A percentile compares a stretch with the other conserved stretches of the same genome.
phyloP scores from a whole-genome alignment of 2,329 filamentous ascomycete genomes.

The Calonectria pteridis region DNA sequence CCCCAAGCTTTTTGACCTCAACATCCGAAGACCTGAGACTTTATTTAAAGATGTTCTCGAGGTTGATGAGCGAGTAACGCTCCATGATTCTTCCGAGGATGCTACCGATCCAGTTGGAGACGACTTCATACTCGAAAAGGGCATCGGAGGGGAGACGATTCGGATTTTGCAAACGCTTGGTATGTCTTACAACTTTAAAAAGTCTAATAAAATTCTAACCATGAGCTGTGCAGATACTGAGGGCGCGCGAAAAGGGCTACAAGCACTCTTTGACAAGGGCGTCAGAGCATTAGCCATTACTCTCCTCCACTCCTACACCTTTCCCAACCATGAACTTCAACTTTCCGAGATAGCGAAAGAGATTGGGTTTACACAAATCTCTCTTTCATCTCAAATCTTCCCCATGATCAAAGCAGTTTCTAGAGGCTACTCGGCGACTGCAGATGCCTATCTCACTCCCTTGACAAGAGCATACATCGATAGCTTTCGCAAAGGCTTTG shows the following conservation, averaged over 20 bases:
- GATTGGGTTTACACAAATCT: constrained; percentile 49
- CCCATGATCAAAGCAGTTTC: constrained; percentile 57
- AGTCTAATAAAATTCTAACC: not conserved
- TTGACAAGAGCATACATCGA: constrained; percentile 51
- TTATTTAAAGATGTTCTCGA: constrained; percentile 86
- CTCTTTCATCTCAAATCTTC: constrained; percentile 33
- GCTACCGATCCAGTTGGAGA: constrained; percentile 40
- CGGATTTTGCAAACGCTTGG: constrained; percentile 63
- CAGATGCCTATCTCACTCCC: constrained; percentile 57
- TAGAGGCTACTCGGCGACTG: constrained; percentile 54
- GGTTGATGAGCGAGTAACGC: constrained; percentile 86
- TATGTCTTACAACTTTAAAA: not conserved
- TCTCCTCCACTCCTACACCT: constrained; percentile 77
- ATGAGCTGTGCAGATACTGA: constrained; percentile 62
- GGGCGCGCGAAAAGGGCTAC: constrained; percentile 65
- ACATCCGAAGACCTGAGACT: constrained; percentile 88
- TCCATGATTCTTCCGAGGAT: constrained; percentile 82
- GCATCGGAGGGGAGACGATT: constrained; percentile 75
- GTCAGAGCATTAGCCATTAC: constrained; percentile 66
- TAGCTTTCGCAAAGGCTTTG: constrained; percentile 42
- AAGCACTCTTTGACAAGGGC: constrained; percentile 71
- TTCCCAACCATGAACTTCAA: constrained; percentile 66
- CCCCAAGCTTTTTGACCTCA: constrained; percentile 89
- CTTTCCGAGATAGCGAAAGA: constrained; percentile 49
- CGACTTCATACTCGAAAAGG: constrained; percentile 69